These are phyloP conservation scores for Heliosperma pusillum DNA, from an alignment of 148 eudicot species.

Conservation along the genomic window DNA sequence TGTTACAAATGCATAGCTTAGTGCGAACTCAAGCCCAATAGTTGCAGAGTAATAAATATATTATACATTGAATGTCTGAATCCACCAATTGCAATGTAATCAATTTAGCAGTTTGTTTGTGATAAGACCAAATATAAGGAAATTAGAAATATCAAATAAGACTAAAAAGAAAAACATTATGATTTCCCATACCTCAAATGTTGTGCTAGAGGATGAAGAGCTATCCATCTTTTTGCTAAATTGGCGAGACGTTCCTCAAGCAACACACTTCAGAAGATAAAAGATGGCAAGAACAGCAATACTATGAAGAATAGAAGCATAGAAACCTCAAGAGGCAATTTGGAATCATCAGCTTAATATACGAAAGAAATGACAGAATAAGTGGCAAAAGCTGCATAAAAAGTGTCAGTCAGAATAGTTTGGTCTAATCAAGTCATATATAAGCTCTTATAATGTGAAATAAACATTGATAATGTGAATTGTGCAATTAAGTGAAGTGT, in stretches of 20 bases:
- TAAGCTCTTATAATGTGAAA: neutral
- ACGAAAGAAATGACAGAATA: slow-evolving; percentile 7
- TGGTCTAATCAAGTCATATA: slow-evolving; percentile 12
- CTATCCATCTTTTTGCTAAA: slow-evolving; percentile 22
- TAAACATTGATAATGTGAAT: slow-evolving; percentile 14
- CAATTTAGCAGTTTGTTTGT: neutral
- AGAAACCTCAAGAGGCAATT: neutral
- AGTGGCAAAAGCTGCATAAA: neutral
- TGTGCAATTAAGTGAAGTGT: neutral
- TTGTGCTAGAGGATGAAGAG: slow-evolving; percentile 13
- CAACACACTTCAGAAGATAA: neutral
- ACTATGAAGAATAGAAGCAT: neutral
- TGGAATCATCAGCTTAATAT: neutral
- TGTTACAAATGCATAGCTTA: too few relatives aligned
- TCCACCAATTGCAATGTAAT: neutral
- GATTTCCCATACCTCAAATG: slow-evolving; percentile 21
- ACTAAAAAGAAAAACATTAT: slow-evolving; percentile 11
- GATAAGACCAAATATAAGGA: neutral
- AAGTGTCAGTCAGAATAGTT: neutral
- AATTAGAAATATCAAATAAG: slow-evolving; percentile 1
- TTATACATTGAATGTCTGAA: too few relatives aligned
- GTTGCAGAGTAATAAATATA: too few relatives aligned
- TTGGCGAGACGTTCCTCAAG: slow-evolving; percentile 8
- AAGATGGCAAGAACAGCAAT: neutral
- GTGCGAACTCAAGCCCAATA: neutral